Evolutionary conservation across 805 yeast genomes (phyloP), one percentile per base, ranked within the genome.

Genomic region (Starmera quercuum): DNA sequence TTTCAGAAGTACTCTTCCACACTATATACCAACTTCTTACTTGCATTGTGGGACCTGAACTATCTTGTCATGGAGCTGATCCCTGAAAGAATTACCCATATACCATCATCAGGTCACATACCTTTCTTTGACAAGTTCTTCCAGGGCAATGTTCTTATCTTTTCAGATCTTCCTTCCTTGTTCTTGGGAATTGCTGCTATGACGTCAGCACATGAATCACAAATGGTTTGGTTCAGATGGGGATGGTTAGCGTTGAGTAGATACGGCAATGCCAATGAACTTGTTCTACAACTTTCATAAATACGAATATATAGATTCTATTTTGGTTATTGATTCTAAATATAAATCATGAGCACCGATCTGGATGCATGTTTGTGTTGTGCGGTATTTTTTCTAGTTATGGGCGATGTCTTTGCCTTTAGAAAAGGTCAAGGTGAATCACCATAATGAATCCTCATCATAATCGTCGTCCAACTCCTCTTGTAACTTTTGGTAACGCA

Each of bases 191-290:
- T 78, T 35, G 69, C 81, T 0, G 83, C 95, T 4, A 86, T 90
- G 95, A 61, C 78, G 3, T 67, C 68, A 42, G 95, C 83, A 3
- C 97, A 92, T 58, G 66, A 67, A 41, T 76, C 95, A 2, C 98
- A 92, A 56, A 83, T 92, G 83, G 88, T 82, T 7, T 90, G 97
- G 97, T 92, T 81, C 56, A 68, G 98, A 44, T 83, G 83, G 63
- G 79, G 86, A 1, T 92, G 97, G 96, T 64, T 92, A 51, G 38
- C 73, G 6, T 57, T 78, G 12, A 81, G 95, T 39, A 66, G 88
- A 40, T 90, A 86, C 58, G 73, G 84, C 65, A 76, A 78, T 28
- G 71, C 73, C 33, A 88, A 90, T 56, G 87, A 83, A 47, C 62
- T 84, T 42, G 60, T 65, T 26, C 37, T 42, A 18, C 47, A 33